A percentile compares a stretch with the other conserved stretches of the same genome.
phyloP scores from a whole-genome alignment of 1,284 basidiomycete genomes.

The Heterobasidion parviporum region DNA sequence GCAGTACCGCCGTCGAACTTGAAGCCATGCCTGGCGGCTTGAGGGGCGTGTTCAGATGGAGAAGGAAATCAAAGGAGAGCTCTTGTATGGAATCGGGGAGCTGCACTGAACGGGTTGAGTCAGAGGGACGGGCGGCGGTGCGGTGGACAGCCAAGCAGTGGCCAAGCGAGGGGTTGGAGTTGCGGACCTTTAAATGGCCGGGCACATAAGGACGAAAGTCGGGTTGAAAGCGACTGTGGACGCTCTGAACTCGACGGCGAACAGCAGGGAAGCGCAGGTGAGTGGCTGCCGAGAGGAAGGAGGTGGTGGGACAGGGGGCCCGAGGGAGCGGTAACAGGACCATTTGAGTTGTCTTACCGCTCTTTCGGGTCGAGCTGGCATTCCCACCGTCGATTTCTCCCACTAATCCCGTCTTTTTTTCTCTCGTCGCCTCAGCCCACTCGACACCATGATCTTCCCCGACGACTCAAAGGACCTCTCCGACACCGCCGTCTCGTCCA shows the following conservation, averaged over 20 bases:
- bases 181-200: background rate
- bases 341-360: constrained; percentile 1
- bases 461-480: background rate
- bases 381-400: background rate
- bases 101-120: no score
- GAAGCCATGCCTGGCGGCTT: no score
- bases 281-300: background rate
- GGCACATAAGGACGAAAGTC: background rate
- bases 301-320: background rate
- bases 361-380: constrained; percentile 1
- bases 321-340: background rate
- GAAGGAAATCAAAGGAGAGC: no score
- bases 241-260: background rate
- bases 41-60: no score
- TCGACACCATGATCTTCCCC: background rate
- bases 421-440: background rate
- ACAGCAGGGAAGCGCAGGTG: background rate
- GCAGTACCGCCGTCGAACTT: background rate
- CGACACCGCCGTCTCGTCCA: background rate
- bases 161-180: background rate
- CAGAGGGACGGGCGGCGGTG: no score
- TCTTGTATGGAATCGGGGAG: no score
- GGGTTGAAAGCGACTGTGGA: background rate
- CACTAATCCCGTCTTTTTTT: background rate
- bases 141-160: no score